Base-by-base conservation (phyloP, 2,329 filamentous ascomycete genomes). In the Xylariaceae sp. region DNA sequence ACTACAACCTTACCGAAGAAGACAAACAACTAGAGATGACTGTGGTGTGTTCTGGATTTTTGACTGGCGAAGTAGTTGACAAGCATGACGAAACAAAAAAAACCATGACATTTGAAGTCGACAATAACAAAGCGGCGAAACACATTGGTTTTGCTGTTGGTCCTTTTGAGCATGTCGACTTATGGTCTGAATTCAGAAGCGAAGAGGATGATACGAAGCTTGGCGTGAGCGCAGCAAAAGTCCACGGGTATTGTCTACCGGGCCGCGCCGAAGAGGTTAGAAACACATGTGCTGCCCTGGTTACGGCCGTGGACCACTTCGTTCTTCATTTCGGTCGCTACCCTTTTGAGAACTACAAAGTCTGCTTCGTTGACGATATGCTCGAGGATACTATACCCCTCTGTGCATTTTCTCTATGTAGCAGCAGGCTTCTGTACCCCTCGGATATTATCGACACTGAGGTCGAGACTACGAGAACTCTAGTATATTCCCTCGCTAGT, bases 61-160 rank as follows among this genome's bases (percentile, higher is more conserved):
- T 95, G 60, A 87, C 88, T 29, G 90, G 95, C 68, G 92, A 97
- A 67, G 80, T 86, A 39, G 76, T 86, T 30, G 88, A 96, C 63
- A 81, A 86, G 12, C 80, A 81, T 22, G 88, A 97, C 63, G 79
- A 88, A 50, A 84, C 83, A 21, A 91, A 90, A 68, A 96, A 95
- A 71, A 91, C 89, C 1, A 88, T 94, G 67, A 89, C 87, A 0
- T 99, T 97, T 67, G 83, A 85, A 51, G 86, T 88, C 47, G 80
- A 81, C 55, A 84, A 85, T 57, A 84, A 87, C 47, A 83, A 94
- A 8, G 85, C 91, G 1, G 87, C 92, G 1, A 88, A 92, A 58
- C 92, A 97, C 68, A 85, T 99, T 59, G 92, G 92, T 4, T 96
- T 99, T 69, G 89, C 91, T 2, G 83, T 97, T 52, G 94, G 95